phyloP scores from a whole-genome alignment of 2,329 filamentous ascomycete genomes.

The Diaporthe velutina region DNA sequence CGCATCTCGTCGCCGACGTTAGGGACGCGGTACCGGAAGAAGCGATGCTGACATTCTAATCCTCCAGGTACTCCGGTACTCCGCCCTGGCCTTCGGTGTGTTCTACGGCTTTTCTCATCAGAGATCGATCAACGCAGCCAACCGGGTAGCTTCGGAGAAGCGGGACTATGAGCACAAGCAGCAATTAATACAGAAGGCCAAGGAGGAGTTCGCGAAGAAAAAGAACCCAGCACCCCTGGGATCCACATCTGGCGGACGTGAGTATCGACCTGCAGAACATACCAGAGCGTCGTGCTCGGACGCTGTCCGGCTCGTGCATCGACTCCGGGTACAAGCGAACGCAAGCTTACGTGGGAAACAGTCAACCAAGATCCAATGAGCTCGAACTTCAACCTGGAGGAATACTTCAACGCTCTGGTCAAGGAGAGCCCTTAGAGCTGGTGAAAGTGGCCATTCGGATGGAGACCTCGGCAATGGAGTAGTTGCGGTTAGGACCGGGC shows the following conservation, averaged over 20 bases:
- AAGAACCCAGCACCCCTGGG: conserved; percentile 67
- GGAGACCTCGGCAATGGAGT: conserved; percentile 22
- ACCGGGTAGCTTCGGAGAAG: conserved; percentile 78
- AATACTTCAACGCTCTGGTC: conserved; percentile 76
- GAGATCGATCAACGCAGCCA: conserved; percentile 78
- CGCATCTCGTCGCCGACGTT: conserved; percentile 1
- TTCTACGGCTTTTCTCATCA: conserved; percentile 98
- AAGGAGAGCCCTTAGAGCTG: conserved; percentile 63
- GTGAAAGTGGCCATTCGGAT: conserved; percentile 44
- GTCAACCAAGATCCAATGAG: conserved; percentile 74
- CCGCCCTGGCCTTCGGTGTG: conserved; percentile 89
- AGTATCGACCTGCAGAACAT: conserved; percentile 36
- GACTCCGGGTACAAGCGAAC: not conserved
- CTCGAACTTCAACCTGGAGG: conserved; percentile 94
- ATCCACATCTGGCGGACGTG: conserved; percentile 51
- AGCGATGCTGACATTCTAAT: conserved; percentile 18
- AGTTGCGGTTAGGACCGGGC: conserved; percentile 32
- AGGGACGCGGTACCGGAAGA: conserved; percentile 7
- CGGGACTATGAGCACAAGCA: conserved; percentile 93
- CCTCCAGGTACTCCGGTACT: conserved; percentile 94
- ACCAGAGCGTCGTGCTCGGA: not conserved
- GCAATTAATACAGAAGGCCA: conserved; percentile 91
- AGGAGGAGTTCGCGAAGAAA: conserved; percentile 85
- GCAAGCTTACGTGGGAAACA: conserved; percentile 47
- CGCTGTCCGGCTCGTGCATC: conserved; percentile 45